Evolutionary conservation across 2,329 filamentous ascomycete species (phyloP), one percentile per base, ranked within the genome.

Genomic region (Sporothrix humicola): DNA sequence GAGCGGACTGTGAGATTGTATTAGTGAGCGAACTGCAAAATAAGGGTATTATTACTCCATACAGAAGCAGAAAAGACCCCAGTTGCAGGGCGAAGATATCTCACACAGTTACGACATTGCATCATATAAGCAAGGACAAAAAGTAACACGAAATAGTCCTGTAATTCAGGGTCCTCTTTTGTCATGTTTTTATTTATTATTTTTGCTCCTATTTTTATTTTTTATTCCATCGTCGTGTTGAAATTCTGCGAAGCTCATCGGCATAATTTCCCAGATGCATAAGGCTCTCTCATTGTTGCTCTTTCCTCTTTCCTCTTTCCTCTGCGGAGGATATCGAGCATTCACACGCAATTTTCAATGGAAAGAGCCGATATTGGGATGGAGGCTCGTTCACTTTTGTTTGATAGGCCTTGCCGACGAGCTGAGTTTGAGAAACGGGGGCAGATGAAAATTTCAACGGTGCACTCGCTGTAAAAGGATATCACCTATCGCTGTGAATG

Each of bases 381-480:
- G 37, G 68, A 42, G 37, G 4, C 50, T 12, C 13, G 15, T 15
- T 5, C 20, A n/a, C n/a, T 61, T 44, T 31, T 68, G 71, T 20
- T 61, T 61, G 71, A 72, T 69, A 72, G 71, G 71, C 10, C 63
- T 50, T 20, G 71, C 63, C 63, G 71, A 72, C 50, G 61, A 58
- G 37, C 66, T 69, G 66, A 54, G 20, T 42, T 17, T 17, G 13
- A 12, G 20, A 46, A 13, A 37, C 8, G 58, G 61, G n/a, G 15
- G 23, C 56, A 61, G 26, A 12, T 46, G 61, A 74, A 75, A 74
- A 72, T 65, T 73, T 68, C 58, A 23, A 54, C 73, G 20, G 23
- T 10, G 61, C 73, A 75, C 52, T 72, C 56, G 74, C 71, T 69
- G 69, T 31, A 23, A 68, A 73, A 72, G 72, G 72, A 76, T 74